phyloP scores from a whole-genome alignment of 1,139 yeast genomes.

The Meyerozyma sp. region DNA sequence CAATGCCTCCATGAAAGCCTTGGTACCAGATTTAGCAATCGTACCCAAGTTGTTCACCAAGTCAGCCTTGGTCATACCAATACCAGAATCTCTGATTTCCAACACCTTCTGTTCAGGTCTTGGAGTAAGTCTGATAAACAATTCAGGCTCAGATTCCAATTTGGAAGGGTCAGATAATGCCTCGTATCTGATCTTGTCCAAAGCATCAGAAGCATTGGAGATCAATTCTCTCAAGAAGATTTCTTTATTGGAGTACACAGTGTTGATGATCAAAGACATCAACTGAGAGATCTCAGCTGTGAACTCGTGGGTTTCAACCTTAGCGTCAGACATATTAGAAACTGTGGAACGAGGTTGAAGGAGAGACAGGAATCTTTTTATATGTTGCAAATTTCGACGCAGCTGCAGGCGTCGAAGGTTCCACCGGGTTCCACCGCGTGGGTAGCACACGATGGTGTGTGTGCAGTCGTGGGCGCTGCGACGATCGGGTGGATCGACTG shows the following conservation, averaged over 20 bases:
- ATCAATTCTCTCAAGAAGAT: conserved; percentile 98
- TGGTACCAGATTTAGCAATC: conserved; percentile 99
- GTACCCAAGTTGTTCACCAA: conserved; percentile 99
- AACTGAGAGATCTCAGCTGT: conserved; percentile 99
- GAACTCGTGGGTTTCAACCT: conserved; percentile 86
- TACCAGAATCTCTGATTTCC: conserved; percentile 99
- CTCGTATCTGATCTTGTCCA: conserved; percentile 96
- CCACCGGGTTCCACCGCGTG: conserved; percentile 1
- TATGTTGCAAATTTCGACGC: conserved; percentile 1
- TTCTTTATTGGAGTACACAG: conserved; percentile 99
- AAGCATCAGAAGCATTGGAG: conserved; percentile 95
- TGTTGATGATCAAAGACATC: conserved; percentile 99
- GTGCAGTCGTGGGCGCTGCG: neutral
- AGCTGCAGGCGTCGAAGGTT: conserved; percentile 1
- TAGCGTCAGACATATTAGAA: conserved; percentile 47
- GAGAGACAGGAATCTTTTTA: neutral
- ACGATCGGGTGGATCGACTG: too few species aligned
- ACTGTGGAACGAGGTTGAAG: neutral
- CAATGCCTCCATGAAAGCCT: conserved; percentile 98
- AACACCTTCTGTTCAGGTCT: conserved; percentile 88
- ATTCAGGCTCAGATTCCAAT: conserved; percentile 92
- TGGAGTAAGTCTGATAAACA: conserved; percentile 96
- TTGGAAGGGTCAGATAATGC: conserved; percentile 88
- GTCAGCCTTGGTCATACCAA: conserved; percentile 99
- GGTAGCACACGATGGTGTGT: neutral